Conservation (phyloP, 2,329 filamentous ascomycete genomes). For the Cladosporium sp. region DNA sequence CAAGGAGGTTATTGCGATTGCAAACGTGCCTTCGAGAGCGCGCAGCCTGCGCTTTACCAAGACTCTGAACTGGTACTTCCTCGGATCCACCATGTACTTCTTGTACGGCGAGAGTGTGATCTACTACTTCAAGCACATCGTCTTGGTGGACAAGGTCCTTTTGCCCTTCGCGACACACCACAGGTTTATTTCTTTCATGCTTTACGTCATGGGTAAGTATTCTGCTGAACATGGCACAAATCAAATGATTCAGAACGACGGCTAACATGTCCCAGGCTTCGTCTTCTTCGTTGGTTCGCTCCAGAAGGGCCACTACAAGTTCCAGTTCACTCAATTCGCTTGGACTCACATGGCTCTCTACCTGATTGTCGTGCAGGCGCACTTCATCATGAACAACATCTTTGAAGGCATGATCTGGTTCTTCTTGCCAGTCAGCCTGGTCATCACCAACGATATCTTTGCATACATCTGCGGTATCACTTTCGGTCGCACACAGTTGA, state of each 20-base stretch:
- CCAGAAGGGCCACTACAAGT: constrained; percentile 93
- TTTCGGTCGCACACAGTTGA: constrained; percentile 92
- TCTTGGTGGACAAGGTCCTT: constrained; percentile 89
- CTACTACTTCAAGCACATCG: constrained; percentile 99
- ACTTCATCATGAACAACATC: constrained; percentile 99
- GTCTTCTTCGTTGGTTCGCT: constrained; percentile 96
- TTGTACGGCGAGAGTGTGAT: constrained; percentile 98
- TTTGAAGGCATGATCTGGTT: constrained; percentile 99
- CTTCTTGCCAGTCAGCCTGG: constrained; percentile 89
- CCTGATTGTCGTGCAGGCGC: constrained; percentile 94
- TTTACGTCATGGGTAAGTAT: constrained; percentile 87
- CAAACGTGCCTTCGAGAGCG: constrained; percentile 88
- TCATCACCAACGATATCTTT: constrained; percentile 98
- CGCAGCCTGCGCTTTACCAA: constrained; percentile 92
- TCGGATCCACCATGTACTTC: constrained; percentile 99
- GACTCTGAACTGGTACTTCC: constrained; percentile 97
- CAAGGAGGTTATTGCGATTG: constrained; percentile 98
- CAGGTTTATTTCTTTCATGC: constrained; percentile 96
- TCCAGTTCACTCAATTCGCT: constrained; percentile 98
- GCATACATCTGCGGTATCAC: constrained; percentile 97
- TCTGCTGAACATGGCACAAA: not conserved
- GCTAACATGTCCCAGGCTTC: constrained; percentile 64
- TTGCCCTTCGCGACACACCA: constrained; percentile 95
- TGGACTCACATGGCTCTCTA: constrained; percentile 99
- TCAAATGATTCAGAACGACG: not conserved